Evolutionary conservation across 2,329 filamentous ascomycete species (phyloP).

Genomic region (Daldinia eschscholtzii): DNA sequence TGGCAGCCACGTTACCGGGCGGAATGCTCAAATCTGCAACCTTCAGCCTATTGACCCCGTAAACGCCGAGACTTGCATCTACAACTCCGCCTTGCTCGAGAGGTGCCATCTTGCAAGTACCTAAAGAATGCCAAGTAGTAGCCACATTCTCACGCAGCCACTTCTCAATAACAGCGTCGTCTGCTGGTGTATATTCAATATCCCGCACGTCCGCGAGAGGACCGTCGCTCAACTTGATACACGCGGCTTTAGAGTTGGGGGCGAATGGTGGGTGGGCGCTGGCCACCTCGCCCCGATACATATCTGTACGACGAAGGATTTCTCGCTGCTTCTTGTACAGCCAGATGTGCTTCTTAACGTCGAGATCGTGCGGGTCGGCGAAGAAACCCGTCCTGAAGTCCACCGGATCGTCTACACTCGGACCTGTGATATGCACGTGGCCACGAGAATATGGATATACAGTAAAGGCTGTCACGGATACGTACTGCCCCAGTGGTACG

Average conservation of each 20-base stretch:
- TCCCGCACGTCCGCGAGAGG: slow-evolving; percentile 44
- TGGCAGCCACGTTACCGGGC: slow-evolving; percentile 58
- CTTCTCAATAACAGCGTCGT: slow-evolving; percentile 61
- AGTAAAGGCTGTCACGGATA: slow-evolving; percentile 65
- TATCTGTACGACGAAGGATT: slow-evolving; percentile 65
- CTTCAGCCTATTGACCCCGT: slow-evolving; percentile 54
- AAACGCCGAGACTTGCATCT: slow-evolving; percentile 57
- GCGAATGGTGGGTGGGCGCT: slow-evolving; percentile 60
- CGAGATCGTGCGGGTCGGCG: slow-evolving; percentile 62
- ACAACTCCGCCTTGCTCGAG: slow-evolving; percentile 57
- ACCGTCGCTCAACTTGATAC: slow-evolving; percentile 41
- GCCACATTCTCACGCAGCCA: slow-evolving; percentile 51
- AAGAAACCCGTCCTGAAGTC: slow-evolving; percentile 71
- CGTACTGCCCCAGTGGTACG: slow-evolving; percentile 60
- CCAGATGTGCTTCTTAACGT: slow-evolving; percentile 70
- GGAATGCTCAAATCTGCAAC: slow-evolving; percentile 51
- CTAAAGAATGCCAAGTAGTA: slow-evolving; percentile 60
- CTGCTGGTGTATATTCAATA: slow-evolving; percentile 62
- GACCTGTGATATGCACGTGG: slow-evolving; percentile 68
- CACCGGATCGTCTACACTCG: slow-evolving; percentile 55
- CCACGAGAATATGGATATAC: slow-evolving; percentile 73
- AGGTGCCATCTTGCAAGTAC: slow-evolving; percentile 61
- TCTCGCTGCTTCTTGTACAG: slow-evolving; percentile 73
- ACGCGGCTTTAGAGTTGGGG: slow-evolving; percentile 55
- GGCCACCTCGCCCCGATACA: slow-evolving; percentile 61